Evolutionary conservation across 1,139 yeast species (phyloP).

Genomic region (Blastobotrys petasosporus): DNA sequence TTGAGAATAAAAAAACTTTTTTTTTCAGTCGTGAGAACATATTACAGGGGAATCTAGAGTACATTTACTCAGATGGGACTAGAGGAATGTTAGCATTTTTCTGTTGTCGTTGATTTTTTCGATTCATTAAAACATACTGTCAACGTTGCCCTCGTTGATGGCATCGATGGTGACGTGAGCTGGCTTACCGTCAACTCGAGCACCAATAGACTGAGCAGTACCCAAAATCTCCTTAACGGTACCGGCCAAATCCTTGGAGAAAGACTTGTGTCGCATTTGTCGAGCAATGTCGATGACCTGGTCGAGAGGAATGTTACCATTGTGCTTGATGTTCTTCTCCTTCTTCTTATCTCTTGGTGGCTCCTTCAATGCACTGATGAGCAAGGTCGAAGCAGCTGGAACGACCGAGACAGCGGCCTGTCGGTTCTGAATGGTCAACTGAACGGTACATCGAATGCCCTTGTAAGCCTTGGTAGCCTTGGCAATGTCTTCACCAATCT

Average conservation of each 20-base stretch:
- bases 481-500: conserved; percentile 99
- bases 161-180: conserved; percentile 98
- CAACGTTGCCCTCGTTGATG: conserved; percentile 97
- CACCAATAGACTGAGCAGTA: conserved; percentile 99
- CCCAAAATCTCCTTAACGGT: conserved; percentile 99
- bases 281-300: conserved; percentile 97
- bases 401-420: conserved; percentile 99
- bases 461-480: conserved; percentile 97
- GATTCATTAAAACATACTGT: conserved; percentile 35
- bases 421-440: conserved; percentile 99
- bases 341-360: conserved; percentile 99
- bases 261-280: conserved; percentile 94
- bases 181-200: conserved; percentile 97
- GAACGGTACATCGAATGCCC: conserved; percentile 99
- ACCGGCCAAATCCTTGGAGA: conserved; percentile 95
- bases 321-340: conserved; percentile 99
- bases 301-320: conserved; percentile 96
- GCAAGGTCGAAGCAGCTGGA: conserved; percentile 98
- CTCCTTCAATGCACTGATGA: conserved; percentile 98
- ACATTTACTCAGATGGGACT: conserved; percentile 21
- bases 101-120: conserved; percentile 1
- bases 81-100: conserved; percentile 5
- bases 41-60: conserved; percentile 13
- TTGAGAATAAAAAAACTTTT: neutral
- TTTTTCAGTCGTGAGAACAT: conserved; percentile 7